Conservation (phyloP, 495 filamentous ascomycete genomes). For the Staphylotrichum tortipilum region DNA sequence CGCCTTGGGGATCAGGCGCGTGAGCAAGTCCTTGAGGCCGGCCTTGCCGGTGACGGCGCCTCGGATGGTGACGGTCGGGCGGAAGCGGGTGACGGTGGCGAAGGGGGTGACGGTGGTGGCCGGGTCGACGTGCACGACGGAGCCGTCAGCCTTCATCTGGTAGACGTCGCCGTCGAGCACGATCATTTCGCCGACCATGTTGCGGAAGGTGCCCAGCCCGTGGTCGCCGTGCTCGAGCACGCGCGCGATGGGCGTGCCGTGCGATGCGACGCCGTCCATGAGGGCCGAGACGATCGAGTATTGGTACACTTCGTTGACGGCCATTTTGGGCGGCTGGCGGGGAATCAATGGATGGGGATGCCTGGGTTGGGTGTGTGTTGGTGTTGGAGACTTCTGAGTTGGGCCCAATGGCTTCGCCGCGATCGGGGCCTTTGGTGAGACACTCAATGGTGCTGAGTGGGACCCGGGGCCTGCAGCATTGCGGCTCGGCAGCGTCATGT, state of each 20-base stretch:
- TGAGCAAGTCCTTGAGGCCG: slow-evolving; percentile 28
- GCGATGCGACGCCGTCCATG: slow-evolving; percentile 42
- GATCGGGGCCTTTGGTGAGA: too few relatives aligned
- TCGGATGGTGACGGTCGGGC: slow-evolving; percentile 13
- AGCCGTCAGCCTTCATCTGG: slow-evolving; percentile 38
- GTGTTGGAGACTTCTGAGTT: neutral
- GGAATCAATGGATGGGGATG: neutral
- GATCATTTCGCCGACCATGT: slow-evolving; percentile 45
- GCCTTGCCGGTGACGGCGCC: slow-evolving; percentile 26
- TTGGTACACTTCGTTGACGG: slow-evolving; percentile 42
- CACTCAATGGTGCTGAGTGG: too few relatives aligned
- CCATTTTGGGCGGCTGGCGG: slow-evolving; percentile 9
- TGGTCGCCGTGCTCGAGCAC: slow-evolving; percentile 39
- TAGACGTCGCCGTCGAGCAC: slow-evolving; percentile 40
- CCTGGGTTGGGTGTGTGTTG: neutral
- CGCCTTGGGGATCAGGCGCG: slow-evolving; percentile 26
- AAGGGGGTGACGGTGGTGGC: slow-evolving; percentile 30
- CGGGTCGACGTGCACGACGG: slow-evolving; percentile 20
- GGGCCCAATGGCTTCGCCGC: too few relatives aligned
- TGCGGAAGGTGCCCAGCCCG: slow-evolving; percentile 44
- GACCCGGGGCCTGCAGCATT: too few relatives aligned
- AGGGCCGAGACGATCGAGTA: slow-evolving; percentile 44
- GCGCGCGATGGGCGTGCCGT: slow-evolving; percentile 29
- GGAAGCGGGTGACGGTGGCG: slow-evolving; percentile 36
- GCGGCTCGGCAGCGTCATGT: neutral